Percentiles rank a stretch among this genome's conserved stretches.
These are phyloP conservation scores for Citrus maxima DNA, from an alignment of 345 rosid genomes.

Conservation along the genomic window DNA sequence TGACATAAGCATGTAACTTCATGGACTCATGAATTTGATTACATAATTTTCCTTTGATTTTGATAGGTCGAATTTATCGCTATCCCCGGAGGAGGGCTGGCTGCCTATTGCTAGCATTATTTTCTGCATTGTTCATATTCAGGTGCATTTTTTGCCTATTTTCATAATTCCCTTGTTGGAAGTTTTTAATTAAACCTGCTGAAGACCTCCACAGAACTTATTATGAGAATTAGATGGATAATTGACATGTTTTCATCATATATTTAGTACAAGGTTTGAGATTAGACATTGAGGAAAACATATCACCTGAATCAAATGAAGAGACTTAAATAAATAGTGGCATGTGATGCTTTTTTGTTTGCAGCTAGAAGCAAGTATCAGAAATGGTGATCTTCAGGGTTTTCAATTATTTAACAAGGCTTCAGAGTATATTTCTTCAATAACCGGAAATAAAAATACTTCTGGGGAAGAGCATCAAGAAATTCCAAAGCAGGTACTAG, in stretches of 20 bases:
- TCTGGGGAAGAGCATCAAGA: constrained; percentile 24
- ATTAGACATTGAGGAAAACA: not conserved
- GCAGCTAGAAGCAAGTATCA: constrained; percentile 83
- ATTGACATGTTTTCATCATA: not conserved
- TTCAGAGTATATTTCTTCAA: constrained; percentile 34
- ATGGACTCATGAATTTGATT: constrained; percentile 3
- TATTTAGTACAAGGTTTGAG: not conserved
- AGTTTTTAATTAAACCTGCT: not conserved
- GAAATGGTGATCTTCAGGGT: constrained; percentile 73
- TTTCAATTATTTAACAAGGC: constrained; percentile 48
- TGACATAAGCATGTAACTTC: not conserved
- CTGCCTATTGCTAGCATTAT: constrained; percentile 87
- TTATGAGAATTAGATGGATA: not conserved
- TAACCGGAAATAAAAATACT: constrained; percentile 22
- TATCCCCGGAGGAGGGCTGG: constrained; percentile 92
- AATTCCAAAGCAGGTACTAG: constrained; percentile 38
- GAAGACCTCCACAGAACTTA: not conserved
- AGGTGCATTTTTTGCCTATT: constrained; percentile 41
- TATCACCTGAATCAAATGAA: not conserved
- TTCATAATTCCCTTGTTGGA: not conserved
- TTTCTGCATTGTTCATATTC: constrained; percentile 79
- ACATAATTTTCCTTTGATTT: constrained; percentile 3
- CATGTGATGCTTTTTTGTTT: constrained; percentile 10
- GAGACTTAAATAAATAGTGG: not conserved
- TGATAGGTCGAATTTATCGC: constrained; percentile 71